Base-by-base conservation (phyloP, 805 yeast genomes). In the Lipomyces mesembrius region DNA sequence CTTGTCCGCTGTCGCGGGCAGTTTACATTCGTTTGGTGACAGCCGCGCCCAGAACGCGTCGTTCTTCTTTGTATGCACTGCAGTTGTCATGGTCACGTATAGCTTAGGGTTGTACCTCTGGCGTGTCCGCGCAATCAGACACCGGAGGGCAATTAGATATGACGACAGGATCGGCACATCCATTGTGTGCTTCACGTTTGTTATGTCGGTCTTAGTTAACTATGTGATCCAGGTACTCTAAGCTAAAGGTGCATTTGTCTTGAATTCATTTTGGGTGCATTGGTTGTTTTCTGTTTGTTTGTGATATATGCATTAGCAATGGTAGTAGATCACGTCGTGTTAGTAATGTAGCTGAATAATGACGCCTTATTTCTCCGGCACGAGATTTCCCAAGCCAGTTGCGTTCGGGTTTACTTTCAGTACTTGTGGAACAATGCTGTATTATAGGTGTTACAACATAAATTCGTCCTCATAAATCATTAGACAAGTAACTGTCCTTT, bases 161-260 rank as follows among this genome's bases (percentile, higher is more conserved):
- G 97, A 90, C 71, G 98, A 95, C 78, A 87, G 83, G 75, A 76
- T 88, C 68, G 99, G 99, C 0, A 98, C 98, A 20, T 88, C 88
- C 70, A 83, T 87, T 77, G 86, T 95, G 60, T 94, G 98, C 80
- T 77, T 79, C 22, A 88, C 89, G 61, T 82, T 95, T 72, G 88
- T 90, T 1, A 78, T 87, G 0, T 88, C 97, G 1, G 87, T 92
- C 8, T 80, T 81, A 11, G 74, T 77, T 46, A 80, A 80, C 69
- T 80, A 68, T 51, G 46, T 68, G 32, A 68, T 68, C 17, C 70
- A 66, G 54, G 70, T 55, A 17, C 7, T 58, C 43, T 67, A 59
- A 49, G n/a, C 12, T 14, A 37, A 37, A 35, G 12, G 43, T 37
- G 43, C 14, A 37, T 37, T 5, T 37, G 14, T 37, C 20, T 17